phyloP scores from a whole-genome alignment of 441 rosid genomes.

The Populus hybrid region DNA sequence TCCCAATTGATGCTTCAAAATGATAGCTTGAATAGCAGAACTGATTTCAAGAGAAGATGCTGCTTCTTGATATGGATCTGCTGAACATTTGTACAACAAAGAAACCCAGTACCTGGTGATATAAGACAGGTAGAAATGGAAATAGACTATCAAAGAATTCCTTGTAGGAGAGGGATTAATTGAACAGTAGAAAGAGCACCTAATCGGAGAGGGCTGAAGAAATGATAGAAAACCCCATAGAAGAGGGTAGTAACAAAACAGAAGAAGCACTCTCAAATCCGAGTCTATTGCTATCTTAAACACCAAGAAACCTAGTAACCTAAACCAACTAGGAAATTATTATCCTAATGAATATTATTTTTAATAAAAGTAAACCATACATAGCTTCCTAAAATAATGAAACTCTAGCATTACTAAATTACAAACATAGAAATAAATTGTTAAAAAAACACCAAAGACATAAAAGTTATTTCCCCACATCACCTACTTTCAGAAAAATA shows the following conservation, averaged over 20 bases:
- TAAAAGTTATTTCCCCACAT: background rate
- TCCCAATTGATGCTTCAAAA: conserved; percentile 1
- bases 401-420: background rate
- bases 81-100: background rate
- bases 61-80: background rate
- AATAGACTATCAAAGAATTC: background rate
- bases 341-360: too few relatives aligned
- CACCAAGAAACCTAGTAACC: background rate
- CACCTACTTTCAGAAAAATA: background rate
- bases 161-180: background rate
- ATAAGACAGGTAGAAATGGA: background rate
- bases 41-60: background rate
- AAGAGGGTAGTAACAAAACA: background rate
- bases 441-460: background rate
- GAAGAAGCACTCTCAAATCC: background rate
- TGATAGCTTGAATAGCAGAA: background rate
- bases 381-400: background rate
- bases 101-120: background rate
- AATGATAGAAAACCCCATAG: background rate
- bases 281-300: background rate
- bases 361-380: background rate
- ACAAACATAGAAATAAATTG: background rate
- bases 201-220: background rate
- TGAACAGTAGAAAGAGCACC: background rate
- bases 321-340: background rate